Percentiles rank a stretch among this genome's conserved stretches.
These are phyloP conservation scores for Fistulifera pelliculosa DNA, from an alignment of 108 stramenopile genomes.

Conservation along the genomic window DNA sequence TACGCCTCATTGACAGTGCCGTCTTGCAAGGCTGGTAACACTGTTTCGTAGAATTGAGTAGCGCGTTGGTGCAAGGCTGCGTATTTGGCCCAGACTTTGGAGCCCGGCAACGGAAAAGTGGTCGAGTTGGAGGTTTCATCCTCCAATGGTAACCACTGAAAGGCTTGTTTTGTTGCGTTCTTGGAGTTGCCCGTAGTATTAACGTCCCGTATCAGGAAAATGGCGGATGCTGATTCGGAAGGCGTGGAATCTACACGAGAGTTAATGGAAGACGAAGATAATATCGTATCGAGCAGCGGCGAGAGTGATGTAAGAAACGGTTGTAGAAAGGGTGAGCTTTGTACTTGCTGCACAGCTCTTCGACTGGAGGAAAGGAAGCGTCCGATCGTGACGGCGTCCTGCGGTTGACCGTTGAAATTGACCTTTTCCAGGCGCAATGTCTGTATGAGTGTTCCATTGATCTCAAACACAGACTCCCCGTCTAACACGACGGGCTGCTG, in stretches of 20 bases:
- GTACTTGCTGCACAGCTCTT: not conserved
- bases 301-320: not conserved
- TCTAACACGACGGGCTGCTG: no score
- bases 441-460: not conserved
- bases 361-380: not conserved
- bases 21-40: not conserved
- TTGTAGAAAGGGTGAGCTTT: not conserved
- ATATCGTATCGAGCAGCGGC: no score
- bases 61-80: not conserved
- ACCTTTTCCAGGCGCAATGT: not conserved
- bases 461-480: no score
- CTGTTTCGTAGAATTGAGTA: not conserved
- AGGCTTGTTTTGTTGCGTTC: no score
- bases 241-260: no score
- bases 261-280: no score
- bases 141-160: not conserved
- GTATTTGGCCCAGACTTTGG: not conserved
- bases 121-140: not conserved
- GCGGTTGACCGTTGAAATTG: not conserved
- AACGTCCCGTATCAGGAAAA: no score
- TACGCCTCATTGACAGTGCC: not conserved
- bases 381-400: not conserved
- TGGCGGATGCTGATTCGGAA: no score
- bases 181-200: no score
- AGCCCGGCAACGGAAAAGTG: not conserved